Evolutionary conservation across 495 filamentous ascomycete species (phyloP), one percentile per base, ranked within the genome.

Genomic region (Aspergillus cristatus): DNA sequence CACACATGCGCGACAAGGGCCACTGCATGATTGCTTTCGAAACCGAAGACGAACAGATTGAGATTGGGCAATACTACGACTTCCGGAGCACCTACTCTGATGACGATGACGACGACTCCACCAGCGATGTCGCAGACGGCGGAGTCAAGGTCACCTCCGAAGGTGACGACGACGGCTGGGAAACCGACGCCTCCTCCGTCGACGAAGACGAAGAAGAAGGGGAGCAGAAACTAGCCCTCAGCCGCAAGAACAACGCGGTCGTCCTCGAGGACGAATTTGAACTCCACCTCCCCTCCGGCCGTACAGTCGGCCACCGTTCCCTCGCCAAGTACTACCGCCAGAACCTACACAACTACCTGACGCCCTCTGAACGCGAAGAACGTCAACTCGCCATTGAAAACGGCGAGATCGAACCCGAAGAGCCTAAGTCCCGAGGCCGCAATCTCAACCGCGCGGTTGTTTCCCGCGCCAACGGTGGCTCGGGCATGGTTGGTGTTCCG

Each of bases 1-100:
- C 86, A 0, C 91, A 99, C 57, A 99, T 99, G 91, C 80, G 82
- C 24, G 91, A 99, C 58, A 89, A 87, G 61, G 79, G 84, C 7
- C 91, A 99, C 60, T 96, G 88, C 68, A 94, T 85, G 75, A 89
- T 99, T 44, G 88, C 85, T 1, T 99, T 93, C 57, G 81, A 82
- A 31, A 79, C 76, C 0, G 85, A 95, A 53, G 82, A 82, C 24
- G 87, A 99, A 52, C 86, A 94, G 62, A 70, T 99, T 13, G 87
- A 93, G 38, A 81, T 99, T 42, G 93, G 91, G n/a, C 84, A 97
- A 32, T 97, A 85, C 64, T 99, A 97, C 64, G 93, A 99, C 57
- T 99, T 99, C 75, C 71, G 82, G 38, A 81, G 80, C 60, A 93
- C 91, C 3, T 99, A 99, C 58, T 87, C 86, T 0, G 91, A 97